Conservation (phyloP, 768 basidiomycete species). For the Myochromella boudieri region DNA sequence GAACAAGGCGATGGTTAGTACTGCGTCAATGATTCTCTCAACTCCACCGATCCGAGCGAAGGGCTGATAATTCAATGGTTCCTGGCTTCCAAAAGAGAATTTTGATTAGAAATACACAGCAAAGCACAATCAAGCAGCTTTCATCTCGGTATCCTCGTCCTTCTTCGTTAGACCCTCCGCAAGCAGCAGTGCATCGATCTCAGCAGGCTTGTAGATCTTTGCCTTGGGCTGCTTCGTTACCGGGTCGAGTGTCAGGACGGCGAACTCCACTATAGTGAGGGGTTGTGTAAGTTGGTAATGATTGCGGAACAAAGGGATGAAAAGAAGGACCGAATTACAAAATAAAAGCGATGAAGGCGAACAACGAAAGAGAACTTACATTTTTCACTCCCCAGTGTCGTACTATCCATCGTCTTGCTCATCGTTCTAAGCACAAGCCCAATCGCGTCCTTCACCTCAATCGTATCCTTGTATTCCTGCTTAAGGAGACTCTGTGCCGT, state of each 20-base stretch:
- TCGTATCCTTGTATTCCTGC: constrained; percentile 98
- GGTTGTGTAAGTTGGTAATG: no score
- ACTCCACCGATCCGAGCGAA: no score
- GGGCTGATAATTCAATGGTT: no score
- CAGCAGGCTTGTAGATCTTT: constrained; percentile 87
- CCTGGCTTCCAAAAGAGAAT: no score
- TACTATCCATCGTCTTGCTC: constrained; percentile 99
- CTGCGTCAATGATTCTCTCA: no score
- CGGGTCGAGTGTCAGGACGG: constrained; percentile 86
- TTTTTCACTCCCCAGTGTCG: constrained; percentile 94
- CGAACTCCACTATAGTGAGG: constrained; percentile 95
- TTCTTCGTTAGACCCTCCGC: constrained; percentile 87
- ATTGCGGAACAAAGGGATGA: no score
- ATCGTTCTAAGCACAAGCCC: constrained; percentile 90
- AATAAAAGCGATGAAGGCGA: not conserved
- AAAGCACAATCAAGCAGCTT: constrained; percentile 38
- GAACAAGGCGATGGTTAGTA: no score
- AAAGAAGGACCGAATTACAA: not conserved
- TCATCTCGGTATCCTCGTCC: constrained; percentile 82
- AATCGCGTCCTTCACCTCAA: constrained; percentile 87
- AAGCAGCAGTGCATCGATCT: constrained; percentile 82
- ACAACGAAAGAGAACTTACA: constrained; percentile 48
- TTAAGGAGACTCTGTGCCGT: constrained; percentile 94
- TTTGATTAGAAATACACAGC: constrained; percentile 30
- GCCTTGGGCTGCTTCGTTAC: constrained; percentile 76